Evolutionary conservation across 2,329 filamentous ascomycete species (phyloP).

Genomic region (Aspergillus sp.): DNA sequence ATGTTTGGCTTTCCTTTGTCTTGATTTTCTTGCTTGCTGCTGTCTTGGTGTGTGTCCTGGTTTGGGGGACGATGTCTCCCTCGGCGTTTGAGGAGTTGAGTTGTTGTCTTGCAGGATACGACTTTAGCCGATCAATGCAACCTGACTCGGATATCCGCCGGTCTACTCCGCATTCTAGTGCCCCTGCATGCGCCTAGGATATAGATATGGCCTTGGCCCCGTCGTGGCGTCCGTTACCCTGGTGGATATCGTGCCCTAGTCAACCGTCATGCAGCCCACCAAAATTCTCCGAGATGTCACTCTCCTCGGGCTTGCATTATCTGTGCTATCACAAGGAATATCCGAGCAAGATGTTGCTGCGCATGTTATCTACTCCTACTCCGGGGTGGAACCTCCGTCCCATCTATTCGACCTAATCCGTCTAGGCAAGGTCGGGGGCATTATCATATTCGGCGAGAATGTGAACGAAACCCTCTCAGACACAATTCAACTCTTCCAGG

Average conservation of each 20-base stretch:
- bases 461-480: constrained; percentile 23
- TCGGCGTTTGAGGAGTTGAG: too few relatives aligned
- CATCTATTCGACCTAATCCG: constrained; percentile 25
- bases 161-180: not conserved
- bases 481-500: constrained; percentile 22
- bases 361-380: constrained; percentile 35
- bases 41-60: too few relatives aligned
- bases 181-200: not conserved
- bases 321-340: not conserved
- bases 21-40: not conserved
- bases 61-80: too few relatives aligned
- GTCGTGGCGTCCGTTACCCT: not conserved
- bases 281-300: not conserved
- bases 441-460: constrained; percentile 32
- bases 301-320: not conserved
- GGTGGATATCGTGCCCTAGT: not conserved
- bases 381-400: constrained; percentile 23
- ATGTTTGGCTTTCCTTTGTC: not conserved
- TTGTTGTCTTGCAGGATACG: not conserved
- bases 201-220: not conserved
- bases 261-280: not conserved
- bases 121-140: not conserved
- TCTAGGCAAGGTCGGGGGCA: constrained; percentile 30
- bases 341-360: not conserved
- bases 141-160: not conserved